phyloP scores from a whole-genome alignment of 306 rosid genomes.

The Lotus japonicus region DNA sequence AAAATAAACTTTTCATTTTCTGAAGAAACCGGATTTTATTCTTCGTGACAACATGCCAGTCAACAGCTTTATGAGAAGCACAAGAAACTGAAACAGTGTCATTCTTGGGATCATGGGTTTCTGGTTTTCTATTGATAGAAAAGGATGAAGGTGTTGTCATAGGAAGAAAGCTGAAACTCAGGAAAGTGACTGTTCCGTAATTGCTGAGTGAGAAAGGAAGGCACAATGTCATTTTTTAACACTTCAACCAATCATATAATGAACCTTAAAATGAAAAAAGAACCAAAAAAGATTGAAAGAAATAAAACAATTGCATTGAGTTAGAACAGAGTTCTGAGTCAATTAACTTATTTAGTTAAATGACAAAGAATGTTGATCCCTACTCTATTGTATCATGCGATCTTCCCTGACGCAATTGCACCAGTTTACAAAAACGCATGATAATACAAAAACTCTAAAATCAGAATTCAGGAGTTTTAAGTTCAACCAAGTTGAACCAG shows the following conservation, averaged over 20 bases:
- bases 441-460: neutral
- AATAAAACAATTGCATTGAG: neutral
- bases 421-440: neutral
- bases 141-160: conserved; percentile 21
- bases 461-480: too few relatives aligned
- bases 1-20: conserved; percentile 68
- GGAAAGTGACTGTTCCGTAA: conserved; percentile 33
- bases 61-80: conserved; percentile 67
- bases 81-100: conserved; percentile 40
- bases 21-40: conserved; percentile 73
- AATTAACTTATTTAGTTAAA: too few relatives aligned
- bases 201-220: conserved; percentile 32
- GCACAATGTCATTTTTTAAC: conserved; percentile 33
- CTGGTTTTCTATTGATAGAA: conserved; percentile 20
- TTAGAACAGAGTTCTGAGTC: neutral
- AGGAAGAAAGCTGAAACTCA: conserved; percentile 37
- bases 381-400: neutral
- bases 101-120: neutral
- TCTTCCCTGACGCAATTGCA: neutral
- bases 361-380: neutral
- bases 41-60: conserved; percentile 61
- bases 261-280: conserved; percentile 28
- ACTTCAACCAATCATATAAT: conserved; percentile 5
- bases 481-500: too few relatives aligned
- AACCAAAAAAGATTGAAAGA: too few relatives aligned